Evolutionary conservation across 257 asterid species (phyloP), one percentile per base, ranked within the genome.

Genomic region (Nicotiana attenuata): DNA sequence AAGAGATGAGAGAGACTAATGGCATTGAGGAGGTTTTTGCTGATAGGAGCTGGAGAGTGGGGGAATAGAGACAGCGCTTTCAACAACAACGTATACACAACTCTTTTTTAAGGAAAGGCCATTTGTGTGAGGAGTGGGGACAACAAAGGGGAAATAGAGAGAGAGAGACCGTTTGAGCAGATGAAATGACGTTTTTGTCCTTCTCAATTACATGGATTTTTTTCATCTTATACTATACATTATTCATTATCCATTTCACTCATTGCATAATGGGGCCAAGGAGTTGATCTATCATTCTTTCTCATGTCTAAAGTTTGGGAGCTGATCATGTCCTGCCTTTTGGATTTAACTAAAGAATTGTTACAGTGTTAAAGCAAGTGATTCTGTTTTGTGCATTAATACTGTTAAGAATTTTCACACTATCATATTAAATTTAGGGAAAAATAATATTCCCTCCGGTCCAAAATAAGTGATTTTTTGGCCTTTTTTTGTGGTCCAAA

Each of bases 91-190:
- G 61, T 73, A 45, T 20, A 24, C 35, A n/a, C 5, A 6, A 47
- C 15, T 4, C 50, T 29, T 73, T 45, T 13, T 50, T 47, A 73
- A 47, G 79, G 61, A 73, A 50, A 7, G 26, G 63, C 22, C 61
- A 22, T 73, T 22, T 73, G 61, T 7, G 41, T 50, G 3, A 14
- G 24, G 14, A 45, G 79, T 47, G 79, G 63, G 79, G 79, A 50
- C 79, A n/a, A 60, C 15, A 15, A 47, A 24, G 16, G 24, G 38
- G 41, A 71, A 24, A 41, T 41, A 13, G 78, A 2, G 22, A 19
- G 63, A 19, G 9, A 17, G 61, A 73, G 79, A 73, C 79, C 79
- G 79, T 73, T 73, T 73, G 63, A 73, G 79, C 1, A 6, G 24
- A 26, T 50, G 24, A 24, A 73, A 73, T 73, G 79, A 24, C 79